Evolutionary conservation across 495 filamentous ascomycete species (phyloP).

Genomic region (Beverwykella pulmonaria): DNA sequence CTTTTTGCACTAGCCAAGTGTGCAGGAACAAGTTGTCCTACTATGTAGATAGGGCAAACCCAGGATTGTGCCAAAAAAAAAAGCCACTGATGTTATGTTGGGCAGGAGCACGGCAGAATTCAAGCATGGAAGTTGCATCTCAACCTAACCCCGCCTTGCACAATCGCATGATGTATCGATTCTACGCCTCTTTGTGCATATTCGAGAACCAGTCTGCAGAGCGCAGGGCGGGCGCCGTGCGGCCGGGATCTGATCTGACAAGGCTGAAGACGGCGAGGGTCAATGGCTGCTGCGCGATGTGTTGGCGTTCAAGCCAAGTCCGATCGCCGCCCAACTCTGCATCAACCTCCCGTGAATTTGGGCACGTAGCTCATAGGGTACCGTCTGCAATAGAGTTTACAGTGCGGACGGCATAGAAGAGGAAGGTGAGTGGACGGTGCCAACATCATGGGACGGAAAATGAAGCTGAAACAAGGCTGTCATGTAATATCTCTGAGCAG

Average conservation of each 20-base stretch:
- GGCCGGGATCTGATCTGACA: constrained; percentile 23
- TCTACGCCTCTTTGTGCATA: background rate
- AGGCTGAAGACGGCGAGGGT: constrained; percentile 38
- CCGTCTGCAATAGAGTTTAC: constrained; percentile 9
- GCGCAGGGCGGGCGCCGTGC: background rate
- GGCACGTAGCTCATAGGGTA: constrained; percentile 39
- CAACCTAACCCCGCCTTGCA: constrained; percentile 6
- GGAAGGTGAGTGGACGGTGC: constrained; percentile 29
- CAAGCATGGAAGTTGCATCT: constrained; percentile 4
- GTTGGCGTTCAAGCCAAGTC: constrained; percentile 35
- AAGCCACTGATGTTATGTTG: constrained; percentile 11
- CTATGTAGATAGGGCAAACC: constrained; percentile 13
- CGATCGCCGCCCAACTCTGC: constrained; percentile 21
- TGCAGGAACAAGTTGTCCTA: constrained; percentile 32
- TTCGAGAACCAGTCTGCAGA: background rate
- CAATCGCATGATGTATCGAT: constrained; percentile 7
- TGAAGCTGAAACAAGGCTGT: constrained; percentile 26
- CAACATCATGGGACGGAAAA: constrained; percentile 20
- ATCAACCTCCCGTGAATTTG: constrained; percentile 27
- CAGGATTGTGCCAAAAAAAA: constrained; percentile 3
- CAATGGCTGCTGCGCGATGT: constrained; percentile 40
- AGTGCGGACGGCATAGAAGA: background rate
- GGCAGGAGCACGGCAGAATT: constrained; percentile 25
- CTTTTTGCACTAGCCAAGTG: constrained; percentile 24
- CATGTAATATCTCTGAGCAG: constrained; percentile 9